Conservation (phyloP, 2,329 filamentous ascomycete genomes). For the Colletotrichum neosansevieriae region DNA sequence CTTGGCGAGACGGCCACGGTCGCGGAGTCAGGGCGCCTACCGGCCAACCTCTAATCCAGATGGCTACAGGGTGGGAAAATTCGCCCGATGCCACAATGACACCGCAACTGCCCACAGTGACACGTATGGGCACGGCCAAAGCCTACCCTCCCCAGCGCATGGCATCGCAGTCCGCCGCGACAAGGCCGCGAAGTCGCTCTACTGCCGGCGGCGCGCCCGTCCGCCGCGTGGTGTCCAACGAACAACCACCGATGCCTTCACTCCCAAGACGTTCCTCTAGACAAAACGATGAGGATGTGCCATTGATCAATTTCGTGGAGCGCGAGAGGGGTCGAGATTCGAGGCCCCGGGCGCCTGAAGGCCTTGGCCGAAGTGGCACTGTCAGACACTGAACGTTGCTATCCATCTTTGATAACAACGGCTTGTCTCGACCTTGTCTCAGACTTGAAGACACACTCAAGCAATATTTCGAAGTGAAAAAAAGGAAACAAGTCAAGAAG, state of each 20-base stretch:
- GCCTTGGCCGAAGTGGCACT: constrained; percentile 36
- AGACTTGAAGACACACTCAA: neutral
- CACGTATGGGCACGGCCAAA: constrained; percentile 33
- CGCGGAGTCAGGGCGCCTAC: constrained; percentile 56
- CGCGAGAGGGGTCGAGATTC: constrained; percentile 34
- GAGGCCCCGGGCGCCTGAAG: constrained; percentile 24
- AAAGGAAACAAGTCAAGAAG: neutral
- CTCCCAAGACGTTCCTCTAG: constrained; percentile 35
- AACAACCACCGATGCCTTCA: constrained; percentile 40
- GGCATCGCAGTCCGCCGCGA: constrained; percentile 36
- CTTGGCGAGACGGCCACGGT: constrained; percentile 65
- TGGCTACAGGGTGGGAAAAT: constrained; percentile 50
- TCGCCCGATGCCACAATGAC: constrained; percentile 24
- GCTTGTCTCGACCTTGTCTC: constrained; percentile 9
- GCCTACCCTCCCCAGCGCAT: constrained; percentile 38
- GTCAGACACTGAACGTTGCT: constrained; percentile 29
- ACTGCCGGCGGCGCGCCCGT: constrained; percentile 30
- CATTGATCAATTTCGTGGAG: constrained; percentile 41
- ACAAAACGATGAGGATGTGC: constrained; percentile 40
- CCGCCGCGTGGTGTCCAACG: constrained; percentile 39
- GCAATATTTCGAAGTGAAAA: neutral
- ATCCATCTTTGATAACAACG: neutral
- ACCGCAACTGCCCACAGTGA: constrained; percentile 34
- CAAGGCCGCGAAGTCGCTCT: constrained; percentile 35
- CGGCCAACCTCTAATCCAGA: constrained; percentile 60